phyloP scores from a whole-genome alignment of 75 land plant species.

The Adiantum capillusveneris region DNA sequence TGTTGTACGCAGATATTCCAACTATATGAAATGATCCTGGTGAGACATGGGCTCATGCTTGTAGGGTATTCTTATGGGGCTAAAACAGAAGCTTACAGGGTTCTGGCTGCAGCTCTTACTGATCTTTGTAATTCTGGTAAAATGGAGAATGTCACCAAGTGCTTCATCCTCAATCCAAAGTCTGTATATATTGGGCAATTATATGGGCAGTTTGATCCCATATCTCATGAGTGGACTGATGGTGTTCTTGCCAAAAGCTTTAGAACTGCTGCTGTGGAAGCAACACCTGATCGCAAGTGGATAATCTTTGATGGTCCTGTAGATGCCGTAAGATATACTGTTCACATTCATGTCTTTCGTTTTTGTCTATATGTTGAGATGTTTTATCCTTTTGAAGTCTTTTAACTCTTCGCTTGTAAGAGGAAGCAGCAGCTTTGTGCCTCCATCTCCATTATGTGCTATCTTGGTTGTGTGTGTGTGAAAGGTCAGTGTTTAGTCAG shows the following conservation, averaged over 20 bases:
- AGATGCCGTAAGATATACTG: constrained; percentile 24
- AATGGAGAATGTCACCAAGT: constrained; percentile 23
- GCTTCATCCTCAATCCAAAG: constrained; percentile 29
- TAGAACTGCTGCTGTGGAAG: constrained; percentile 30
- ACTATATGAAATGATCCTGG: constrained; percentile 38
- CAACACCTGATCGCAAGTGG: constrained; percentile 37
- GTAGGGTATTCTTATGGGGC: constrained; percentile 42
- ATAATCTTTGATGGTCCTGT: constrained; percentile 38
- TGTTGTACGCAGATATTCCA: constrained; percentile 29
- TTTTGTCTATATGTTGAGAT: not conserved
- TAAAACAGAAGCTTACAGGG: constrained; percentile 28
- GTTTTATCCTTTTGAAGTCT: not conserved
- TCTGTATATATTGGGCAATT: constrained; percentile 40
- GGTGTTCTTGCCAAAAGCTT: constrained; percentile 34
- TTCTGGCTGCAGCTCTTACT: constrained; percentile 28
- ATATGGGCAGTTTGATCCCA: constrained; percentile 41
- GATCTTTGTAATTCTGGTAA: constrained; percentile 19
- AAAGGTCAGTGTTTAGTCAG: no score
- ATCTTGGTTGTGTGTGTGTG: no score
- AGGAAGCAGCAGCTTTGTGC: no score
- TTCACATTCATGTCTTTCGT: not conserved
- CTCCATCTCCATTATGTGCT: no score
- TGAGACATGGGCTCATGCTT: constrained; percentile 35
- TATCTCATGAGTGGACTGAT: constrained; percentile 42
- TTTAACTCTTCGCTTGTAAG: not conserved